Conservation (phyloP, 257 asterid genomes). For the Nicotiana tomentosiformis region DNA sequence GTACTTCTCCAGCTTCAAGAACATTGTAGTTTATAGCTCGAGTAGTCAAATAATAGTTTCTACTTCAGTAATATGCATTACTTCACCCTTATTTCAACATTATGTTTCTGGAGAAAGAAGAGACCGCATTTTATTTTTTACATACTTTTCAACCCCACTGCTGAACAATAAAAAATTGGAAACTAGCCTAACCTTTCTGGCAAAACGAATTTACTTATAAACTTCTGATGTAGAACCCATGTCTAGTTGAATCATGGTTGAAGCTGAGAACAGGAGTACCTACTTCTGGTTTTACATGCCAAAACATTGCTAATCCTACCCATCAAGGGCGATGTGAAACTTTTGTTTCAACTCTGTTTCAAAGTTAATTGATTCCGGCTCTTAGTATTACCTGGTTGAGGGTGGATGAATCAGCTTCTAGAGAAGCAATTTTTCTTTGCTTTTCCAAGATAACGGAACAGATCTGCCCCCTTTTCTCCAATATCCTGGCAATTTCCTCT, state of each 20-base stretch:
- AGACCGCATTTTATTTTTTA: neutral
- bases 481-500: constrained; percentile 46
- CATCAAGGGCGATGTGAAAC: neutral
- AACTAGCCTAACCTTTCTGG: neutral
- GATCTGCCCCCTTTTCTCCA: constrained; percentile 49
- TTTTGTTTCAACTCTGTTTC: neutral
- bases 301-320: neutral
- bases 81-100: neutral
- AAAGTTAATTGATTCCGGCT: neutral
- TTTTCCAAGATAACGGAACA: constrained; percentile 54
- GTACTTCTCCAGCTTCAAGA: neutral
- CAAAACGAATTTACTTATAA: neutral
- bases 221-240: neutral
- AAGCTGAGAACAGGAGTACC: neutral
- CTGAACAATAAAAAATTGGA: neutral
- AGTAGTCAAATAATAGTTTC: neutral
- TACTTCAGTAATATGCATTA: neutral
- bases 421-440: constrained; percentile 47
- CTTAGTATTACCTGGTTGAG: constrained; percentile 46
- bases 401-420: constrained; percentile 53
- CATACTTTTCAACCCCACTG: neutral
- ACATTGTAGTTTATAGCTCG: neutral
- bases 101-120: constrained; percentile 2
- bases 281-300: neutral
- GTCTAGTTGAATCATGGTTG: neutral